A percentile compares a stretch with the other conserved stretches of the same genome.
phyloP scores from a whole-genome alignment of 495 filamentous ascomycete species.

The Lindgomyces ingoldianus region DNA sequence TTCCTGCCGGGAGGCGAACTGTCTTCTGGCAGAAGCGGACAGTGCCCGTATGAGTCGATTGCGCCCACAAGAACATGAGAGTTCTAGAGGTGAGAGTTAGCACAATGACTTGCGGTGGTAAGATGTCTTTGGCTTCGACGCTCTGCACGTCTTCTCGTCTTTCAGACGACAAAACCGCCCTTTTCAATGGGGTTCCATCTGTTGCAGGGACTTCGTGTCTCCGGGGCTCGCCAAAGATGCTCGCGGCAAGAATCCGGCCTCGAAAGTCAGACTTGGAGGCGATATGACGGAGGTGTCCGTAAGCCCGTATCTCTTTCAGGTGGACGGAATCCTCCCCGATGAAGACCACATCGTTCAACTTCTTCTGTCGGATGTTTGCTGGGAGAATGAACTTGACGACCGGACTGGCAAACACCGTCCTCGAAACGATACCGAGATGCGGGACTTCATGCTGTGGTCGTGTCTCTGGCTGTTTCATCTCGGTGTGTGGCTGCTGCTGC shows the following conservation, averaged over 20 bases:
- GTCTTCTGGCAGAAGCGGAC: conserved; percentile 60
- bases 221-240: conserved; percentile 53
- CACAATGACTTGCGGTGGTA: conserved; percentile 77
- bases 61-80: conserved; percentile 33
- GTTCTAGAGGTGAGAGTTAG: conserved; percentile 59
- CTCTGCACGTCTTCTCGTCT: neutral
- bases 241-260: conserved; percentile 65
- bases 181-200: neutral
- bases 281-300: conserved; percentile 70
- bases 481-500: conserved; percentile 28
- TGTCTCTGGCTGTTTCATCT: conserved; percentile 27
- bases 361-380: conserved; percentile 66
- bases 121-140: conserved; percentile 39
- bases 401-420: conserved; percentile 74
- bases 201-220: conserved; percentile 26
- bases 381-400: conserved; percentile 78
- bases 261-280: conserved; percentile 73
- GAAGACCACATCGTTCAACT: conserved; percentile 86
- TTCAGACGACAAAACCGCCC: conserved; percentile 1
- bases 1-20: conserved; percentile 58
- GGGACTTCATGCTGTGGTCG: conserved; percentile 45
- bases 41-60: conserved; percentile 55
- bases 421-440: conserved; percentile 68
- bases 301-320: conserved; percentile 64
- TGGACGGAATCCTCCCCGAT: conserved; percentile 71